Base-by-base conservation (phyloP, 805 yeast genomes). In the Starmera caribaea region DNA sequence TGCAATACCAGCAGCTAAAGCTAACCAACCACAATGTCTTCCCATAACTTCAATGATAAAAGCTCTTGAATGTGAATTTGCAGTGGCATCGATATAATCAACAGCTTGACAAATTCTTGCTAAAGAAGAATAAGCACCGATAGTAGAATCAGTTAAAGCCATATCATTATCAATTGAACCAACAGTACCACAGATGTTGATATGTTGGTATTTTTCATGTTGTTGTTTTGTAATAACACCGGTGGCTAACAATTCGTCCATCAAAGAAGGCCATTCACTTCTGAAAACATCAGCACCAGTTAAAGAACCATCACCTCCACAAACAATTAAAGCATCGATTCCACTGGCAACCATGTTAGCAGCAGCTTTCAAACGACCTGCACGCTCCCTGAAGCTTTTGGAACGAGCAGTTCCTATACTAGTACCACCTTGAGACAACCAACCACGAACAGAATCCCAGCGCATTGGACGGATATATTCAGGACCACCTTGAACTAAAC, bases 21-120 rank as follows among this genome's bases (percentile, higher is more conserved):
- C 90, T 46, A 83, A 68, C 94, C 94, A 83, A 46, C 94, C 94
- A 66, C 94, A 83, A 58, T 83, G 88, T 61, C 94, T 71, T 44
- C 94, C 94, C 94, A 83, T 83, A 15, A 83, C 94, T 63, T 83
- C 94, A 33, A 83, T 78, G 32, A 83, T 85, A 53, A 83, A 83
- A 4, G 90, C 92, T 56, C 94, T 66, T 27, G 87, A 81, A 58
- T 83, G 94, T 1, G 89, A 81, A 38, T 74, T 73, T 17, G 94
- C 94, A 17, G 94, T 83, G 17, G 89, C 87, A 57, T 82, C 90
- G 44, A 83, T 82, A 55, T 80, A 83, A 61, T 83, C 94, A 46
- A 83, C 74, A 61, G 79, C 76, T 53, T 79, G 76, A 51, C 83
- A 75, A 48, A 82, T 82, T 55, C 90, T 66, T 42, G 77, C 88